phyloP scores from a whole-genome alignment of 805 yeast genomes.

The Candida quercuum region DNA sequence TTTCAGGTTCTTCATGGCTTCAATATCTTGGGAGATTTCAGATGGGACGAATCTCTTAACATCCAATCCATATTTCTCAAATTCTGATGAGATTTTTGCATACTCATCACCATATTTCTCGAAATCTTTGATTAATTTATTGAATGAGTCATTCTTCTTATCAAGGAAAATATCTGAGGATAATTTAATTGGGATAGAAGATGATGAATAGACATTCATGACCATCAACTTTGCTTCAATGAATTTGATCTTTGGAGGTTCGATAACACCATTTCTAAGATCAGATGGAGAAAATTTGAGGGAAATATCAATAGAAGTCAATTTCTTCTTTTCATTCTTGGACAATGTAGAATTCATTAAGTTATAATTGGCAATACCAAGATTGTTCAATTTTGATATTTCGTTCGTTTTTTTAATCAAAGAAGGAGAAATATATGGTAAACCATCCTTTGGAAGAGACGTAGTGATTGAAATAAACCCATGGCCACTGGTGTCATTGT shows the following conservation, averaged over 20 bases:
- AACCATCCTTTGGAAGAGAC: constrained; percentile 27
- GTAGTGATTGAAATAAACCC: constrained; percentile 29
- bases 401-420: constrained; percentile 31
- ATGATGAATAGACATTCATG: constrained; percentile 29
- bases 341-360: constrained; percentile 23
- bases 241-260: constrained; percentile 27
- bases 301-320: constrained; percentile 24
- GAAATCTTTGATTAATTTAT: constrained; percentile 22
- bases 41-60: constrained; percentile 9
- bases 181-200: constrained; percentile 37
- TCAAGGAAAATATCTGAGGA: constrained; percentile 27
- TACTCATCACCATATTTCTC: constrained; percentile 6
- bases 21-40: constrained; percentile 13
- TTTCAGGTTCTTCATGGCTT: constrained; percentile 16
- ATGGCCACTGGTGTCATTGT: constrained; percentile 7
- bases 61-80: constrained; percentile 5
- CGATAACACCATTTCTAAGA: constrained; percentile 18
- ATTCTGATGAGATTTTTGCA: constrained; percentile 14
- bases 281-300: constrained; percentile 28
- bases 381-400: constrained; percentile 26
- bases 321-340: constrained; percentile 22
- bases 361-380: constrained; percentile 31
- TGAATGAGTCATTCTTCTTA: constrained; percentile 15
- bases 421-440: constrained; percentile 34
- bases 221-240: constrained; percentile 27